These are phyloP conservation scores for Arachnomyces sp. DNA, from an alignment of 2,329 filamentous ascomycete genomes.

Conservation along the genomic window DNA sequence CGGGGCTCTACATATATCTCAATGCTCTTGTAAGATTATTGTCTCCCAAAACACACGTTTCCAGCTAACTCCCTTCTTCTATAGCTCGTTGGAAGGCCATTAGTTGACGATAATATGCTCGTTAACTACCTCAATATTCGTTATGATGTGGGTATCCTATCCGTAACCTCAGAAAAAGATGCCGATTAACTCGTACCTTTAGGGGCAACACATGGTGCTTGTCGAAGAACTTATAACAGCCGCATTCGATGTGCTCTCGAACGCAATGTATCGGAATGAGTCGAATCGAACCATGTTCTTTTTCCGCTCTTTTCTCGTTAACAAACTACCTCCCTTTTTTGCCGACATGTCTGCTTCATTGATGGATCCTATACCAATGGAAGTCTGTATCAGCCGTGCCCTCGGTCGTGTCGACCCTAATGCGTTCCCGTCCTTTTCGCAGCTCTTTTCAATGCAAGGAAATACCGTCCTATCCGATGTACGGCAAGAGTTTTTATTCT, in stretches of 20 bases:
- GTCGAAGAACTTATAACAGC: conserved; percentile 77
- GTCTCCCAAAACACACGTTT: not conserved
- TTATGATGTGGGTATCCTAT: conserved; percentile 55
- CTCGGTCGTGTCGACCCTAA: conserved; percentile 55
- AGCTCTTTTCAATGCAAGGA: conserved; percentile 51
- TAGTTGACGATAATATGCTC: conserved; percentile 71
- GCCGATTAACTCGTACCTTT: not conserved
- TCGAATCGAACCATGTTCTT: conserved; percentile 55
- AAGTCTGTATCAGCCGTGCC: conserved; percentile 58
- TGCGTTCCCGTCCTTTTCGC: conserved; percentile 56
- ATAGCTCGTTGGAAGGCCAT: conserved; percentile 69
- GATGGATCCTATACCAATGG: conserved; percentile 51
- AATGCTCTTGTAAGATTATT: conserved; percentile 60
- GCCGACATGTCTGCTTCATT: conserved; percentile 49
- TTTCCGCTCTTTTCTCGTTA: conserved; percentile 77
- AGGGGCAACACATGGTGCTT: conserved; percentile 69
- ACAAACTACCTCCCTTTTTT: conserved; percentile 58
- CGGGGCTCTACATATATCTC: conserved; percentile 76
- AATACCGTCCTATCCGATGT: conserved; percentile 57
- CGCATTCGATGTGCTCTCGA: conserved; percentile 82
- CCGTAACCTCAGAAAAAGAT: not conserved
- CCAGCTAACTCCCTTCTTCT: conserved; percentile 24
- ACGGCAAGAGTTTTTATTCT: conserved; percentile 75
- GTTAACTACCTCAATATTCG: conserved; percentile 75
- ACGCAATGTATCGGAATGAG: conserved; percentile 67